Conservation (phyloP, 108 stramenopile genomes). For the Fragilaria crotonensis region DNA sequence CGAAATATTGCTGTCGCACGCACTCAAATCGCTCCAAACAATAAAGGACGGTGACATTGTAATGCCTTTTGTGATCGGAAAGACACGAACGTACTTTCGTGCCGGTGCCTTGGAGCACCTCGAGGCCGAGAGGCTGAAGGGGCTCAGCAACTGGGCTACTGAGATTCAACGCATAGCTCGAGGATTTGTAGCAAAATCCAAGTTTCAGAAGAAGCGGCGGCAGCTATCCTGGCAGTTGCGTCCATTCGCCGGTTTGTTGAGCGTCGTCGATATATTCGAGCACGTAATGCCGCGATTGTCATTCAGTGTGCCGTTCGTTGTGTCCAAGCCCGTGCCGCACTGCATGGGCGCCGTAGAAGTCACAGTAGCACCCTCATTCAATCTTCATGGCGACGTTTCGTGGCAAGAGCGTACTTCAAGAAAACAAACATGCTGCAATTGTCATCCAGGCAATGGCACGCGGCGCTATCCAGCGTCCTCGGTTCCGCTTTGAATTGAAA, state of each 20-base stretch:
- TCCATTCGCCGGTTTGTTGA: constrained; percentile 28
- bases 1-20: constrained; percentile 3
- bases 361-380: constrained; percentile 60
- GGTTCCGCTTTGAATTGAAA: constrained; percentile 30
- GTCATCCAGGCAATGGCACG: constrained; percentile 56
- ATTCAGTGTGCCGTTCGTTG: constrained; percentile 71
- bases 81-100: constrained; percentile 82
- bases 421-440: constrained; percentile 22
- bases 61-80: constrained; percentile 73
- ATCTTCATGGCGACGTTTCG: constrained; percentile 41
- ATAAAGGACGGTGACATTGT: constrained; percentile 28
- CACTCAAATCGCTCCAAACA: constrained; percentile 8
- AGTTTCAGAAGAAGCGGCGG: constrained; percentile 30
- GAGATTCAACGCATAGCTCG: constrained; percentile 52
- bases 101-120: constrained; percentile 80
- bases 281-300: constrained; percentile 34
- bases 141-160: constrained; percentile 49
- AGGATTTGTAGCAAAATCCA: constrained; percentile 18
- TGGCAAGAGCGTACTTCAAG: constrained; percentile 7
- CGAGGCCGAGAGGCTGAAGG: constrained; percentile 63
- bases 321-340: constrained; percentile 25
- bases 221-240: constrained; percentile 37
- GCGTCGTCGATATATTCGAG: constrained; percentile 25
- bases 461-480: constrained; percentile 48
- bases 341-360: constrained; percentile 32